A percentile compares a stretch with the other conserved stretches of the same genome.
These are phyloP conservation scores for Yarrowia osloensis DNA, from an alignment of 805 yeast species.

Conservation along the genomic window DNA sequence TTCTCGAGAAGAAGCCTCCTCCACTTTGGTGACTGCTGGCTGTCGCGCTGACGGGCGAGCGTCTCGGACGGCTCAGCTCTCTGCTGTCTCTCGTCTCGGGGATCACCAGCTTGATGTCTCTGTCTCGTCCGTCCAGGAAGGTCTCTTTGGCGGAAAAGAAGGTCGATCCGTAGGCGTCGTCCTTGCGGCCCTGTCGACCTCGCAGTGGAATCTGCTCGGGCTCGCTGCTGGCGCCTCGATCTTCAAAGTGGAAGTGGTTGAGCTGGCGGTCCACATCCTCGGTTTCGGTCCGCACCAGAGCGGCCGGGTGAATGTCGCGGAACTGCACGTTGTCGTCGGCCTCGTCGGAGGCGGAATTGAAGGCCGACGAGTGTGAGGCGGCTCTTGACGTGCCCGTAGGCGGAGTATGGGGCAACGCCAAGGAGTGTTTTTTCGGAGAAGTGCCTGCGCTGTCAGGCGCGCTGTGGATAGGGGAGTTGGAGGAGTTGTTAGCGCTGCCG, in stretches of 20 bases:
- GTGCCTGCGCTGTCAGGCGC: slow-evolving; percentile 17
- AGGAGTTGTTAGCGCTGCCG: background rate
- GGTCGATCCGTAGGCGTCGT: background rate
- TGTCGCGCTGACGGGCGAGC: slow-evolving; percentile 1
- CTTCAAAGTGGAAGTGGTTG: slow-evolving; percentile 18
- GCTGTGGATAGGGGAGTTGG: background rate
- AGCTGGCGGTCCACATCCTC: slow-evolving; percentile 21
- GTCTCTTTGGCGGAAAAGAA: slow-evolving; percentile 23
- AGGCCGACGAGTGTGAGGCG: slow-evolving; percentile 14
- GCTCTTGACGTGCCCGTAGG: slow-evolving; percentile 8
- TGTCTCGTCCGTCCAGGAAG: slow-evolving; percentile 10
- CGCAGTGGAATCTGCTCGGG: slow-evolving; percentile 16
- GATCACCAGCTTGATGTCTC: slow-evolving; percentile 16
- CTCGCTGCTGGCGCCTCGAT: slow-evolving; percentile 5
- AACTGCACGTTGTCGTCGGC: slow-evolving; percentile 22
- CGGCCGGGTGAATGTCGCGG: slow-evolving; percentile 26
- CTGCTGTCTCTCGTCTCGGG: background rate
- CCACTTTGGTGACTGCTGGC: slow-evolving; percentile 10
- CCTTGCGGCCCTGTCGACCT: background rate
- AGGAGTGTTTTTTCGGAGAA: slow-evolving; percentile 21
- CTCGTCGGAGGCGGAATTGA: slow-evolving; percentile 27
- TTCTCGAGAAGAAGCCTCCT: slow-evolving; percentile 27
- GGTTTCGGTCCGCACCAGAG: slow-evolving; percentile 5
- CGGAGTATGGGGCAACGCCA: slow-evolving; percentile 12
- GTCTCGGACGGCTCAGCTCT: background rate